Conservation (phyloP, 148 eudicot species). For the Nepenthes gracilis region DNA sequence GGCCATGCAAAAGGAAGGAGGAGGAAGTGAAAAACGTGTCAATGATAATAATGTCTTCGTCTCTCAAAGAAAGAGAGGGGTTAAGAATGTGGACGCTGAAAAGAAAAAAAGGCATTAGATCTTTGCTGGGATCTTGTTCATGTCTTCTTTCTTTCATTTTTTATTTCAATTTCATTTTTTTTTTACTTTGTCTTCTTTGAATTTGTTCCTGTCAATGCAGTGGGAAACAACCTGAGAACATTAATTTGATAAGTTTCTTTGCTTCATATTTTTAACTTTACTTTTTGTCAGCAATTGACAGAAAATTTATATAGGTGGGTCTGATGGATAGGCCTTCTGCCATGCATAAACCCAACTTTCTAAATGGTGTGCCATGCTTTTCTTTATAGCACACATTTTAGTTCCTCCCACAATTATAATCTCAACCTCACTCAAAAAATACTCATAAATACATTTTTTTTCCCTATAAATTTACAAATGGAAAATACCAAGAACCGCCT, state of each 20-base stretch:
- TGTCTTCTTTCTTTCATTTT: slow-evolving; percentile 10
- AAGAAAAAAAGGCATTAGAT: slow-evolving; percentile 9
- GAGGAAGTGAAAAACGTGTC: neutral
- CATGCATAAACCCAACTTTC: slow-evolving; percentile 3
- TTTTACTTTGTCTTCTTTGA: slow-evolving; percentile 5
- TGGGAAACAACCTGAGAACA: slow-evolving; percentile 43
- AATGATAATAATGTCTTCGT: neutral
- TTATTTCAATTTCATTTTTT: slow-evolving; percentile 4
- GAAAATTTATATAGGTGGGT: slow-evolving; percentile 2
- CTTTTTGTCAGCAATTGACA: slow-evolving; percentile 4
- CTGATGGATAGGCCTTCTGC: neutral
- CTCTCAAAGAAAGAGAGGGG: slow-evolving; percentile 22
- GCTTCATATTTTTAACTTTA: neutral
- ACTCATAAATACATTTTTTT: no score
- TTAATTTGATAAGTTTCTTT: slow-evolving; percentile 14
- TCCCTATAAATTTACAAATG: no score
- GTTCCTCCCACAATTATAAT: neutral
- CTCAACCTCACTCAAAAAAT: neutral
- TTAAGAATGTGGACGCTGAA: slow-evolving; percentile 10
- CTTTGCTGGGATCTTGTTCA: slow-evolving; percentile 9
- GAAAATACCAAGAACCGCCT: no score
- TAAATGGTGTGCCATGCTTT: slow-evolving; percentile 1
- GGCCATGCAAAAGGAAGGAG: neutral
- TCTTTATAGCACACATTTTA: slow-evolving; percentile 1
- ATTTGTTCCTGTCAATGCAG: slow-evolving; percentile 38